phyloP scores from a whole-genome alignment of 495 filamentous ascomycete genomes.

The Lepidopterella palustris region DNA sequence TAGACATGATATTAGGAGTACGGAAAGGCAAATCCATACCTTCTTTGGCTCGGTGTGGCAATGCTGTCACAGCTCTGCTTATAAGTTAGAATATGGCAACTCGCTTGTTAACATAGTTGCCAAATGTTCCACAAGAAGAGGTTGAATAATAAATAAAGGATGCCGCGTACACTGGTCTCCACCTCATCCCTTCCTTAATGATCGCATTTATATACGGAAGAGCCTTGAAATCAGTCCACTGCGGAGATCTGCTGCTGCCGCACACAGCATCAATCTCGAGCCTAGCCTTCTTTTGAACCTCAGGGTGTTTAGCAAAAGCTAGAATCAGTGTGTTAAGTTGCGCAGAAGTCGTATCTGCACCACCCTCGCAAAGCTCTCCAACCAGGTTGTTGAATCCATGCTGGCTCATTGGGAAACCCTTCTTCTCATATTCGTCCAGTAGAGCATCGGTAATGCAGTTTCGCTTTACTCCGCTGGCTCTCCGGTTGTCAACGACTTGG shows the following conservation, averaged over 20 bases:
- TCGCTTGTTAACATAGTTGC: too few relatives aligned
- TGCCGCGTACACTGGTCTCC: not conserved
- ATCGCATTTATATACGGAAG: not conserved
- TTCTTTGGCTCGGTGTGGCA: not conserved
- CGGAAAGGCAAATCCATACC: not conserved
- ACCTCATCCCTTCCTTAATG: not conserved
- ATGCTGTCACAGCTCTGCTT: not conserved
- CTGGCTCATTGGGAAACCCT: not conserved
- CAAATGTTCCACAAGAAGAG: not conserved
- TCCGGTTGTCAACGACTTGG: not conserved
- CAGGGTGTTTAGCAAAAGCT: not conserved
- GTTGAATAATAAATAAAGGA: not conserved
- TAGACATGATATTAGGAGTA: not conserved
- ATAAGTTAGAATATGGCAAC: not conserved
- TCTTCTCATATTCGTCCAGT: slow-evolving; percentile 1
- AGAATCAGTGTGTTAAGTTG: not conserved
- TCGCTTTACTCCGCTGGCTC: not conserved
- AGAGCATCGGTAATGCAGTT: not conserved
- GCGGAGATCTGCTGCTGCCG: not conserved
- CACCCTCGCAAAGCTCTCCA: not conserved
- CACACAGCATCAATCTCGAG: not conserved
- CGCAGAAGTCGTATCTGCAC: not conserved
- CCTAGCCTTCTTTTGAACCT: not conserved
- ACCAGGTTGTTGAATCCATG: not conserved
- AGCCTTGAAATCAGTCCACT: not conserved